Evolutionary conservation across 2,329 filamentous ascomycete genomes (phyloP), one percentile per base, ranked within the genome.

Genomic region (Ophiostoma pallidulum): DNA sequence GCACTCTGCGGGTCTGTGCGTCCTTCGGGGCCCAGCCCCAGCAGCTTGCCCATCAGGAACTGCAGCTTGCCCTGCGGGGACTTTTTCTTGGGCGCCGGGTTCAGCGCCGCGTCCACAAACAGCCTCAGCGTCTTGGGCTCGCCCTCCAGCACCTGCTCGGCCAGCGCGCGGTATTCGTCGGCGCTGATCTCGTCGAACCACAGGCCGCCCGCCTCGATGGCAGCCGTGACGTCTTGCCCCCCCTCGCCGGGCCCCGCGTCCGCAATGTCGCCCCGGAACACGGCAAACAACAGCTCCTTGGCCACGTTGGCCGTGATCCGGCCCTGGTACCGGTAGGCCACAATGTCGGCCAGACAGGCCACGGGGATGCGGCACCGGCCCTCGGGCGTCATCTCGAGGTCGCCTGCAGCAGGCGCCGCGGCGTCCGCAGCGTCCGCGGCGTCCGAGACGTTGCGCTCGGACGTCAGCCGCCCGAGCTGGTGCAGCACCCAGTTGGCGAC

Each of bases 401-500:
- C 56, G 28, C 50, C n/a, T 47, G 35, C 9, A 41, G 3, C 31
- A 42, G 16, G 16, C 42, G 18, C 41, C n/a, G 29, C 18, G 19
- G 18, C 28, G 29, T 26, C 41, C 44, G 54, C 26, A 8, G 29
- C 46, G 13, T 10, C 37, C 3, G 6, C 22, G 16, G 1, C 26
- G 3, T n/a, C n/a, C n/a, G n/a, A n/a, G n/a, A 29, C 42, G 38
- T 60, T 63, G 13, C 61, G 57, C 5, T 77, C 74, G 1, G 76
- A 72, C 12, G 77, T 79, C 10, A 88, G 65, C 2, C 82, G 80
- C 8, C 84, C 85, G 3, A 89, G 71, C 58, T 89, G 84, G 58
- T 90, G 84, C 26, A 89, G 71, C 39, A 86, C 80, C 84, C 78
- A 83, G 57, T 82, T 83, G 3, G 71, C 72, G 4, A 71, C 71